Conservation (phyloP, 495 filamentous ascomycete species). For the Aspergillus diversus region DNA sequence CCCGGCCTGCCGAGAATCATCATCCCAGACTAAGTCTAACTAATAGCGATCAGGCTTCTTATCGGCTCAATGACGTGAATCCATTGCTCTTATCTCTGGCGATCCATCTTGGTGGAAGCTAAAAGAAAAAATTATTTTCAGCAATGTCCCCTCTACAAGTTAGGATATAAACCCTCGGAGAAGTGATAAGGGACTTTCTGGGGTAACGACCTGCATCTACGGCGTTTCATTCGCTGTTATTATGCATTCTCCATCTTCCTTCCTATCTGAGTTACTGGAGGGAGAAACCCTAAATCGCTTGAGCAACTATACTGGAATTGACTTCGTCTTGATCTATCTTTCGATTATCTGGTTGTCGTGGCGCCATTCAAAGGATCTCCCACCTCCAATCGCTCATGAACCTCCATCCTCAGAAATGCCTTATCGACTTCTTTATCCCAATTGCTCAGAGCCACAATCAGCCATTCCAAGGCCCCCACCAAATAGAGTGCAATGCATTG, state of each 20-base stretch:
- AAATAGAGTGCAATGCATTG: slow-evolving; percentile 89
- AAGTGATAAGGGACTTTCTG: slow-evolving; percentile 8
- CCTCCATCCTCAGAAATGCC: slow-evolving; percentile 78
- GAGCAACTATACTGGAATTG: slow-evolving; percentile 2
- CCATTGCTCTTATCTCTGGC: slow-evolving; percentile 3
- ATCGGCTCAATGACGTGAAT: slow-evolving; percentile 16
- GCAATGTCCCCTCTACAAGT: neutral
- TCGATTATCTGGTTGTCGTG: slow-evolving; percentile 13
- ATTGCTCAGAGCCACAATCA: slow-evolving; percentile 74
- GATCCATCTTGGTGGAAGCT: too few relatives aligned
- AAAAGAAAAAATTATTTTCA: neutral
- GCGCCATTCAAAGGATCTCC: slow-evolving; percentile 24
- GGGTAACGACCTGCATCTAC: neutral
- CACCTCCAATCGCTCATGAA: slow-evolving; percentile 51
- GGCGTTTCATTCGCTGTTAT: neutral
- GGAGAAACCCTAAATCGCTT: slow-evolving; percentile 1
- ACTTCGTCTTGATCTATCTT: neutral
- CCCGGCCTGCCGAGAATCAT: neutral
- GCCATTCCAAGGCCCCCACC: slow-evolving; percentile 80
- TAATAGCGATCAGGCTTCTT: slow-evolving; percentile 17
- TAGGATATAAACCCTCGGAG: slow-evolving; percentile 2
- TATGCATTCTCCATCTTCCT: slow-evolving; percentile 14
- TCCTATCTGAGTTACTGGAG: slow-evolving; percentile 16
- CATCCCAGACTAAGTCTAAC: neutral
- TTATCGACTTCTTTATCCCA: slow-evolving; percentile 79